Evolutionary conservation across 306 rosid species (phyloP), one percentile per base, ranked within the genome.

Genomic region (Arachis hypogaea): DNA sequence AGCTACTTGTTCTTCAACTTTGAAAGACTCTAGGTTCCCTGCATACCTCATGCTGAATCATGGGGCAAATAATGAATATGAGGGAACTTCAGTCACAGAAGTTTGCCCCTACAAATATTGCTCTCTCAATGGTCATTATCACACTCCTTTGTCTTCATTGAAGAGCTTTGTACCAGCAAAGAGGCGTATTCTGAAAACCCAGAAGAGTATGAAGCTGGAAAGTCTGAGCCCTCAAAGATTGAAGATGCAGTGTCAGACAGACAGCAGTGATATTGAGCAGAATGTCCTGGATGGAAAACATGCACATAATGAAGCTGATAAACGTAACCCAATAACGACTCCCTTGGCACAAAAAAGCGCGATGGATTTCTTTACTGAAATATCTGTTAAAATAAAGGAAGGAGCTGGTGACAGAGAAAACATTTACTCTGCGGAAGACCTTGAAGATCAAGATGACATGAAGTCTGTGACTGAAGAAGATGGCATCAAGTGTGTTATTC

Each of bases 101-200:
- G 87, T 91, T 68, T 94, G 97, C 80, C 90, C 92, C 2, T 94
- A 91, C 41, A 74, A 82, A 14, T 94, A 86, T 77, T 94, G 98
- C 47, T 94, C 97, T 77, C 93, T 94, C 38, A 91, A 94, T 69
- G 91, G 85, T 7, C 93, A 91, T 73, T 81, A 0, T 9, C 89
- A 79, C 59, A 69, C 86, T 67, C 77, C 88, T 71, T 47, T 86
- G 85, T 89, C 90, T 52, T 85, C 92, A 38, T 59, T 88, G 77
- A 90, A 88, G 87, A 58, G 82, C 81, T 88, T 84, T 88, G 66
- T 87, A 82, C 84, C 91, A 6, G 86, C 82, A 22, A 85, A 83
- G 74, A 84, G 88, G 64, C 82, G 78, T 11, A 44, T 82, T 29
- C 70, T 88, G 85, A 80, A 85, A 83, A 77, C 71, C 52, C 88